Base-by-base conservation (phyloP, 2,329 filamentous ascomycete species). In the Penicillium sp. region DNA sequence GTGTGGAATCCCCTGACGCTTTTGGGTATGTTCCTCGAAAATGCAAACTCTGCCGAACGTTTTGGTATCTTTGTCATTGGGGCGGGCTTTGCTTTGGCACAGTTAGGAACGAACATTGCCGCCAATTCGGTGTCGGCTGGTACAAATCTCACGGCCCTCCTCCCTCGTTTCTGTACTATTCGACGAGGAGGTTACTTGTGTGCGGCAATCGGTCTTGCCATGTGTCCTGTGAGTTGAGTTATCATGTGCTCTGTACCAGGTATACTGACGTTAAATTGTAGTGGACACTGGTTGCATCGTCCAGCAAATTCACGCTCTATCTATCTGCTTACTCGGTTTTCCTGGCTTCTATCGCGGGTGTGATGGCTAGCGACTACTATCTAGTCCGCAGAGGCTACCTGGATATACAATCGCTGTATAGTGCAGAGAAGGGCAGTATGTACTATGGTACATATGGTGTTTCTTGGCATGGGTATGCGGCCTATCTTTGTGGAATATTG, bases 311-410 rank as follows among this genome's bases (percentile, higher is more conserved):
- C 76, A 92, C 89, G 0, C 92, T 89, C 3, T 95, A 95, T 68
- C 83, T 96, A 1, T 92, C 89, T 1, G 87, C 91, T 0, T 96
- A 95, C 77, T 91, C 88, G 4, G 91, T 96, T 47, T 96, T 96
- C 74, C 81, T 96, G 24, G 91, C 88, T 55, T 91, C 88, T 31
- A 93, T 96, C 58, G 91, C 90, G 0, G 91, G 91, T 21, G 90
- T 95, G 60, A 92, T 95, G 75, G 79, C 90, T 56, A 83, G 81
- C 62, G 91, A 96, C 72, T 96, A 96, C 78, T 96, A 93, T 72
- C 58, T 87, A 47, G 89, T 96, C 2, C 87, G 91, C 51, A 86
- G 82, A 55, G 91, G 91, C 5, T 94, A 91, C 70, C 79, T 92
- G 3, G 84, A 91, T 60, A 79, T 92, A 60, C 86, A 85, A 63